These are phyloP conservation scores for Areca catechu DNA, from an alignment of 176 grass and related monocot species.

Conservation along the genomic window DNA sequence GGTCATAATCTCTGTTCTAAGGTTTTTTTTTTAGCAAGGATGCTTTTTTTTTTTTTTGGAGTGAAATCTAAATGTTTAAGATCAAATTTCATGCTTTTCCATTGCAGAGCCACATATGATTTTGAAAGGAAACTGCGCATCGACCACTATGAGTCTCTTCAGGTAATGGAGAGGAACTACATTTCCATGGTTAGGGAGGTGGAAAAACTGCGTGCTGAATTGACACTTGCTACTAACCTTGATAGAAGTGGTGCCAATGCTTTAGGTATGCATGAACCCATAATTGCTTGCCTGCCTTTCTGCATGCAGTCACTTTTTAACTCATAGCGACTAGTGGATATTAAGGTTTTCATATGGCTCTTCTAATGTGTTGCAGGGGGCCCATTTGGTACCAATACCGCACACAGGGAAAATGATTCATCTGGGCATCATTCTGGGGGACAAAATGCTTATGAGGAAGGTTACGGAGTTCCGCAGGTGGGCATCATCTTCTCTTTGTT, in stretches of 20 bases:
- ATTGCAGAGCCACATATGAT: conserved; percentile 61
- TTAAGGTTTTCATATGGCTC: too few relatives aligned
- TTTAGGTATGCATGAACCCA: not conserved
- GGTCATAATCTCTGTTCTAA: conserved; percentile 22
- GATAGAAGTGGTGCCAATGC: conserved; percentile 30
- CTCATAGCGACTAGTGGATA: too few relatives aligned
- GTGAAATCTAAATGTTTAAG: not conserved
- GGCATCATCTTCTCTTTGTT: conserved; percentile 2
- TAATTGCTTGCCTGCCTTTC: too few relatives aligned
- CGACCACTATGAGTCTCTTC: conserved; percentile 74
- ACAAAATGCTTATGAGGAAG: conserved; percentile 45
- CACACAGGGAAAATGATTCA: conserved; percentile 47
- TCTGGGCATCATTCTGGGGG: conserved; percentile 38
- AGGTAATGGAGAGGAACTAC: conserved; percentile 77
- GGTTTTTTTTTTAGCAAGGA: conserved; percentile 8
- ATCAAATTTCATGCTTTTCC: conserved; percentile 3
- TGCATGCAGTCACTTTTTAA: too few relatives aligned
- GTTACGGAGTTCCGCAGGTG: conserved; percentile 47
- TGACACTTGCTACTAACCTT: conserved; percentile 51
- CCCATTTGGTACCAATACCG: conserved; percentile 33
- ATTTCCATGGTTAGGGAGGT: conserved; percentile 78
- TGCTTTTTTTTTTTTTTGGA: not conserved
- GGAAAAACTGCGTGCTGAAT: conserved; percentile 73
- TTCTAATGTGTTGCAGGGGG: conserved; percentile 27
- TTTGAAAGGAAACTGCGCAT: conserved; percentile 80